A percentile compares a stretch with the other conserved stretches of the same genome.
phyloP scores from a whole-genome alignment of 169 alveolate species.

The Cryptosporidium sp. region DNA sequence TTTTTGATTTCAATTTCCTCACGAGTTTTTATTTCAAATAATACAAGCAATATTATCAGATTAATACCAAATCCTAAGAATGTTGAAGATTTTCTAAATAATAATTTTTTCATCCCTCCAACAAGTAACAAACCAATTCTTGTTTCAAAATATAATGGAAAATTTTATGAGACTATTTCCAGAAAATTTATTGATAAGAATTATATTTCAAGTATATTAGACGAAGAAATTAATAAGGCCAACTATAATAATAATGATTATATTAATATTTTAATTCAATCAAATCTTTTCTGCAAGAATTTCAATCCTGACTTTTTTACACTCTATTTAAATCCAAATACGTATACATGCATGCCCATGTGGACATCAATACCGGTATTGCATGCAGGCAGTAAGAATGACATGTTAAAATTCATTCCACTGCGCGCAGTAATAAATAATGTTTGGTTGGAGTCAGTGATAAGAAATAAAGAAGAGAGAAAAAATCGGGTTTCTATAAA shows the following conservation, averaged over 20 bases:
- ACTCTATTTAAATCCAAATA: constrained; percentile 36
- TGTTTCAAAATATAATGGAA: constrained; percentile 26
- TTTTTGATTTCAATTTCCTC: constrained; percentile 62
- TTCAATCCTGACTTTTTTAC: constrained; percentile 34
- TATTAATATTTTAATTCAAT: not conserved
- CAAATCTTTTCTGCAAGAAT: constrained; percentile 1
- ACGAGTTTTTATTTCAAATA: constrained; percentile 45
- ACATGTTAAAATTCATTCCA: constrained; percentile 7
- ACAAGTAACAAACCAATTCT: constrained; percentile 17
- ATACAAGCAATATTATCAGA: constrained; percentile 47
- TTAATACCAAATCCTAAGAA: constrained; percentile 19
- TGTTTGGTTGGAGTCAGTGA: constrained; percentile 31
- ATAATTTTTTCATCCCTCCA: constrained; percentile 49
- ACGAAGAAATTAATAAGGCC: constrained; percentile 3
- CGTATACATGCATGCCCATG: constrained; percentile 52
- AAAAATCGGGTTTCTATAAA: not conserved
- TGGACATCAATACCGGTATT: constrained; percentile 55
- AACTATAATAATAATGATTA: constrained; percentile 4
- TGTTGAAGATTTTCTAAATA: constrained; percentile 14
- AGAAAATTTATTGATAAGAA: constrained; percentile 35
- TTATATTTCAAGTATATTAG: constrained; percentile 5
- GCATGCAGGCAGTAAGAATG: constrained; percentile 8
- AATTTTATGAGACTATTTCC: constrained; percentile 14
- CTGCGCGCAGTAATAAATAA: constrained; percentile 27
- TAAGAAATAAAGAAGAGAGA: not conserved